Percentiles rank a stretch among this genome's conserved stretches.
These are phyloP conservation scores for Luzula sylvatica DNA, from an alignment of 176 grass and related monocot species.

Conservation along the genomic window DNA sequence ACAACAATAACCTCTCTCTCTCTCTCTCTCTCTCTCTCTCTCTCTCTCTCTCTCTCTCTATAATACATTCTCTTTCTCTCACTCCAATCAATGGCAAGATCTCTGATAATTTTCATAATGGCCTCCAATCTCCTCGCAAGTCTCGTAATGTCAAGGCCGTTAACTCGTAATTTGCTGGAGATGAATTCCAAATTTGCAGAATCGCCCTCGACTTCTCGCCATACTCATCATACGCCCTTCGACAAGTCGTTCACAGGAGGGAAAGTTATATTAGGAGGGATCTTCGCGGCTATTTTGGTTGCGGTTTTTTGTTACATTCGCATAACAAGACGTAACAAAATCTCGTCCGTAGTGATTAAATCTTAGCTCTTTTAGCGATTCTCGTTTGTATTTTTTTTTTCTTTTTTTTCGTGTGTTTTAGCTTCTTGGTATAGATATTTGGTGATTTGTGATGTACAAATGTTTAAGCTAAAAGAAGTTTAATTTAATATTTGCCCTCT, in stretches of 20 bases:
- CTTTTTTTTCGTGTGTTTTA: constrained; percentile 13
- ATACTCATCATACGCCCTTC: constrained; percentile 30
- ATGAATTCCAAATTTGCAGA: constrained; percentile 33
- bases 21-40: background rate
- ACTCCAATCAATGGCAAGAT: constrained; percentile 29
- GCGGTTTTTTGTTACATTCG: constrained; percentile 74
- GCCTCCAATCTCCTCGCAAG: constrained; percentile 28
- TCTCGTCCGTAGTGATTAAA: constrained; percentile 36
- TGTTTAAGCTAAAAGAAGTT: background rate
- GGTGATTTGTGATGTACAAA: constrained; percentile 8
- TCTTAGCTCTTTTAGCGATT: constrained; percentile 5
- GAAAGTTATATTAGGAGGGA: constrained; percentile 55
- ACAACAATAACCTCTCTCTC: constrained; percentile 5
- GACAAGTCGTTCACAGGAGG: constrained; percentile 60
- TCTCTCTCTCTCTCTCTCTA: background rate
- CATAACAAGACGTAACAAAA: constrained; percentile 56
- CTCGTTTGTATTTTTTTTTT: background rate
- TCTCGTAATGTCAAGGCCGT: constrained; percentile 35
- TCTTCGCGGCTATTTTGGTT: constrained; percentile 41
- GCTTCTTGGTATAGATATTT: constrained; percentile 15
- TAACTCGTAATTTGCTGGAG: constrained; percentile 15
- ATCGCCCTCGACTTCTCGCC: constrained; percentile 29
- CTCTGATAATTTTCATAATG: constrained; percentile 41
- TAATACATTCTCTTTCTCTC: constrained; percentile 13
- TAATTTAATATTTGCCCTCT: background rate